Evolutionary conservation across 345 rosid species (phyloP).

Genomic region (Punica granatum): DNA sequence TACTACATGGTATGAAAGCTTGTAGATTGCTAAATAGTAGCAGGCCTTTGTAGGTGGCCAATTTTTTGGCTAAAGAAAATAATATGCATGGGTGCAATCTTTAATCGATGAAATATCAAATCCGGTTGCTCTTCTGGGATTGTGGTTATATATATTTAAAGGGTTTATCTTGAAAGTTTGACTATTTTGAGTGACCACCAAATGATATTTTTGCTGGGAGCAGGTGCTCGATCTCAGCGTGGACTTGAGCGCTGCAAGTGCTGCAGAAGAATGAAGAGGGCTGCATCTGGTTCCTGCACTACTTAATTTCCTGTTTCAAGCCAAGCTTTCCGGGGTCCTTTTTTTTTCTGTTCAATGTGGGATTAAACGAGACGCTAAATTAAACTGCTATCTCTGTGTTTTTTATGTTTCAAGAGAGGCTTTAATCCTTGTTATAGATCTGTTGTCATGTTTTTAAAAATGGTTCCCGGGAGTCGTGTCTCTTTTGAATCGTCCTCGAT

Average conservation of each 20-base stretch:
- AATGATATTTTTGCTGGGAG: not conserved
- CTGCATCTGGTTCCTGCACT: not conserved
- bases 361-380: not conserved
- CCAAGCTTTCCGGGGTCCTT: not conserved
- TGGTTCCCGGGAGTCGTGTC: not conserved
- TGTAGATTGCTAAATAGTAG: not conserved
- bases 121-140: not conserved
- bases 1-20: not conserved
- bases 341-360: not conserved
- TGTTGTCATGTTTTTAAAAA: not conserved
- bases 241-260: constrained; percentile 88
- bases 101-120: not conserved
- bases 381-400: not conserved
- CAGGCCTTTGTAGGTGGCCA: not conserved
- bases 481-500: not conserved
- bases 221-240: constrained; percentile 83
- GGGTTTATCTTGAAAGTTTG: not conserved
- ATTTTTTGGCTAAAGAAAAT: not conserved
- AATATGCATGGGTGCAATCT: too few species aligned
- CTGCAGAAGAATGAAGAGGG: constrained; percentile 65
- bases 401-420: not conserved
- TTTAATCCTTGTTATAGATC: not conserved
- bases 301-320: not conserved
- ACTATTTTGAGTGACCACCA: not conserved
- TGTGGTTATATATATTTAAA: not conserved